phyloP scores from a whole-genome alignment of 2,329 filamentous ascomycete species.

The Ceratocystis diversiconidia region DNA sequence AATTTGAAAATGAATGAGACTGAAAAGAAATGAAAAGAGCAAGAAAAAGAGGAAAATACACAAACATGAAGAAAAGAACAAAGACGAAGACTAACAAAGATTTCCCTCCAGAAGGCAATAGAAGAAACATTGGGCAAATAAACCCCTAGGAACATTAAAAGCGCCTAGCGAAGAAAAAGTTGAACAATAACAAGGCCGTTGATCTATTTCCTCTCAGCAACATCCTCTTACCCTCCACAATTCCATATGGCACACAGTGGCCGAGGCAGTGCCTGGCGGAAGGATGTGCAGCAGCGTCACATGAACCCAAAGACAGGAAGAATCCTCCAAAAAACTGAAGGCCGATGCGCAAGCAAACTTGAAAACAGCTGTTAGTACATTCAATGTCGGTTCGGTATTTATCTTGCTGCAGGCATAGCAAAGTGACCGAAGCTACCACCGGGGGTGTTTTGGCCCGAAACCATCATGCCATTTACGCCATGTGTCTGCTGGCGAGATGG shows the following conservation, averaged over 20 bases:
- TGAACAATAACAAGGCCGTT: background rate
- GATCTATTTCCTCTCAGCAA: background rate
- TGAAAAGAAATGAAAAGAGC: background rate
- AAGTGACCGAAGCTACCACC: conserved; percentile 67
- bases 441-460: conserved; percentile 58
- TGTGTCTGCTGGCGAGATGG: conserved; percentile 28
- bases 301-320: background rate
- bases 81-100: conserved; percentile 3
- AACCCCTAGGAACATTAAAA: conserved; percentile 7
- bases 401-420: conserved; percentile 33
- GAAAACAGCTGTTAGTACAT: background rate
- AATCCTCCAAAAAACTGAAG: no score
- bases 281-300: background rate
- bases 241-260: no score
- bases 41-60: background rate
- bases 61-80: background rate
- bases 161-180: conserved; percentile 3
- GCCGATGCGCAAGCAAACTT: background rate
- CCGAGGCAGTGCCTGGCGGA: background rate
- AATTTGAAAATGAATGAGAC: background rate
- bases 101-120: background rate
- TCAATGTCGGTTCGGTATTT: conserved; percentile 19
- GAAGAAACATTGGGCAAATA: conserved; percentile 5
- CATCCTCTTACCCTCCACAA: background rate
- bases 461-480: conserved; percentile 42